Evolutionary conservation across 1,284 basidiomycete genomes (phyloP), one percentile per base, ranked within the genome.

Genomic region (Coriolopsis trogii): DNA sequence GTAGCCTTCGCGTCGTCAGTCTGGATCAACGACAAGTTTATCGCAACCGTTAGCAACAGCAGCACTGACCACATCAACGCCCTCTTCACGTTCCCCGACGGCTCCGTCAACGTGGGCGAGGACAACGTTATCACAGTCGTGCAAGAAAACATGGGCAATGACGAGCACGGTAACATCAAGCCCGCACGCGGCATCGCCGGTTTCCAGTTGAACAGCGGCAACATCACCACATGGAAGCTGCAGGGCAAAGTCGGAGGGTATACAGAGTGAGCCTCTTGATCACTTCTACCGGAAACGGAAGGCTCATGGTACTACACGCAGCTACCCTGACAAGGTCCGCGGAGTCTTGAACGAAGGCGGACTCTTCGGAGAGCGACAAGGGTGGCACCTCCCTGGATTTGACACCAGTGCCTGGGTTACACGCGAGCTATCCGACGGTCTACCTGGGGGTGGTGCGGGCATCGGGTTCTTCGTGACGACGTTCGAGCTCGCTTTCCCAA

Each of bases 171-270:
- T 31, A 42, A 56, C 64, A 65, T 73, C 47, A 91, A 89, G 68
- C 83, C 86, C 6, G 86, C 89, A 29, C 84, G 91, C 18, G 91
- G 90, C 0, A 77, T 93, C 43, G 80, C 86, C n/a, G 89, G 88
- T 16, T 91, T 87, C 73, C 63, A 77, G 57, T 75, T 92, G 10
- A 75, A 81, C 49, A 67, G 68, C 6, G 86, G 85, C 15, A 72
- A 71, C 16, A 88, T 90, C 63, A 73, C 74, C 2, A 71, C 75
- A 6, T 93, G 91, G 91, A 89, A 81, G 58, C 87, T 93, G 0
- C 89, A 91, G 70, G 91, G 91, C 31, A 93, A 92, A 66, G 61
- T 85, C 5, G 87, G 87, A 16, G 90, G 91, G 12, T 92, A 92
- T 66, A 80, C 71, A 0, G 70, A 73, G 88, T 89, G 64, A 26